Evolutionary conservation across 371 early-diverging fungal genomes (phyloP), one percentile per base, ranked within the genome.

Genomic region (Capillidium heterosporum): DNA sequence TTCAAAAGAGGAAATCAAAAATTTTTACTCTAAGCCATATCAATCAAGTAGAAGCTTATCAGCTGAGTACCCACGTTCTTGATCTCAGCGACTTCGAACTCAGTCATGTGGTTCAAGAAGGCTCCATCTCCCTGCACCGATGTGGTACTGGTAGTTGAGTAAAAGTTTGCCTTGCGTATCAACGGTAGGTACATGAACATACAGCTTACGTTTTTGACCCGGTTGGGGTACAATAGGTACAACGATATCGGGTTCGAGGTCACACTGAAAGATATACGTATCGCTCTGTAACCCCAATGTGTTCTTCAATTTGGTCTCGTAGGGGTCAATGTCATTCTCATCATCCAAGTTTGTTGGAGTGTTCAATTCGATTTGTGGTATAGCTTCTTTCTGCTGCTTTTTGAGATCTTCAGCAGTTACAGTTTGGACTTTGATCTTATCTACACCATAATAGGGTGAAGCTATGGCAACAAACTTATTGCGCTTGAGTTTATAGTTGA

Each of bases 11-110:
- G n/a, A n/a, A n/a, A 40, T 40, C n/a, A 40, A 40, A 40, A 40
- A 40, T 40, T n/a, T n/a, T n/a, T 40, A n/a, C 10, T 13, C 31
- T 53, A 53, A 39, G 53, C 53, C 53, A 53, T 53, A 39, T 53
- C 53, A 31, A 53, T 32, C 11, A 53, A 31, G 26, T 27, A 17
- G 26, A 53, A 53, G 7, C 19, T 19, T 15, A 19, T 8, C 10
- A 21, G 15, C 8, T 39, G n/a, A 32, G 21, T 39, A 19, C 53
- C 53, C 11, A 53, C n/a, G 19, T 53, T 53, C 35, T 53, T 53
- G 35, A 53, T 19, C 31, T 53, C 53, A 4, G 29, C 19, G 19
- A 24, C 15, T 21, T 32, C 39, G 13, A 53, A 21, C n/a, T 39
- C 53, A 53, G 24, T 53, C 13, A 53, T 21, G 15, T 29, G n/a